Base-by-base conservation (phyloP, 2,329 filamentous ascomycete species). In the Paecilomyces sp. region DNA sequence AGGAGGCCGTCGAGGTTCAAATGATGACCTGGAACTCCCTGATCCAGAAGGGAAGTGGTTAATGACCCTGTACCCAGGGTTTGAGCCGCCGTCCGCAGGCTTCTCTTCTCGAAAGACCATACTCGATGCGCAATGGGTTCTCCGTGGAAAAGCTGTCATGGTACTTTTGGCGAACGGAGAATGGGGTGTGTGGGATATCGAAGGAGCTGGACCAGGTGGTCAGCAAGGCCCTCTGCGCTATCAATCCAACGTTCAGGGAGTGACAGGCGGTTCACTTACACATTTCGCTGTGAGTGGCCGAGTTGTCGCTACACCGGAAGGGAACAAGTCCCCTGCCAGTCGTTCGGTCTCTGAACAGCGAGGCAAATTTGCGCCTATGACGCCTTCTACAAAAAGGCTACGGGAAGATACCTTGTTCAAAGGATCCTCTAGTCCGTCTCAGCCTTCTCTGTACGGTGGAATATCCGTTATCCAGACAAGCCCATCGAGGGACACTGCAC, bases 111-210 rank as follows among this genome's bases (percentile, higher is more conserved):
- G 78, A 31, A 80, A 80, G 61, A 69, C 67, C 13, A 72, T 80
- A 33, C 70, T 80, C 13, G 74, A 79, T 64, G 77, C 77, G 9
- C 69, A 74, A 58, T 81, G 79, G 79, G 75, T 77, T 12, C 67
- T 78, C 30, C 73, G 73, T 47, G 79, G 79, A 25, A 73, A 73
- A 59, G 76, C 75, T 11, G 68, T 80, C 25, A 73, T 80, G 66
- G 77, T 75, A 3, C 68, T 81, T 53, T 70, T 80, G 54, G 74
- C 74, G 6, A 76, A 80, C 65, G 77, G 78, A 2, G 75, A 79
- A 67, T 81, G 78, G 77, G 79, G 79, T 15, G 72, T 81, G 12
- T 81, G 78, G 78, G 77, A 80, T 70, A 67, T 79, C 25, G 78
- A 80, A 67, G 74, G 74, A 30, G 72, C 75, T 22, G 77, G 77